Evolutionary conservation across 2,329 filamentous ascomycete genomes (phyloP), one percentile per base, ranked within the genome.

Genomic region (Arthrobotrys pseudoclavata): DNA sequence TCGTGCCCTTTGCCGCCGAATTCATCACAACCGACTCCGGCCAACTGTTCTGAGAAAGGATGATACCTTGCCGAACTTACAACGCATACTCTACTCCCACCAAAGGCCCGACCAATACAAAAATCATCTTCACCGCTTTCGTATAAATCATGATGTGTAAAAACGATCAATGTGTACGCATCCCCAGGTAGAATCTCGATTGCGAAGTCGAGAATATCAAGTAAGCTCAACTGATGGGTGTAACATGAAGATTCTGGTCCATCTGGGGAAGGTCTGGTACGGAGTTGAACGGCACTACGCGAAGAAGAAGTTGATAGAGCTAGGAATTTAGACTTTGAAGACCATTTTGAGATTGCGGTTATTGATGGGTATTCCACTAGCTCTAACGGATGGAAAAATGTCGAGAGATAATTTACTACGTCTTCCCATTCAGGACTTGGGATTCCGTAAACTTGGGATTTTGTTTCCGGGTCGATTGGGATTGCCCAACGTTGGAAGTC

Each of bases 91-190:
- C 90, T 85, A 71, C 87, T 89, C 0, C 86, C 88, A 0, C 90
- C 90, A 81, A 90, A 92, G 0, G 90, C 89, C 29, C 89, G 84
- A 0, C 90, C 90, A 77, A 89, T 91, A 66, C 87, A 89, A 80
- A 91, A 92, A 20, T 89, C 87, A 75, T 92, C 90, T 0, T 91
- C 87, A 0, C 90, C 88, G 61, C 86, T 86, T 80, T 91, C 89
- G 80, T 89, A 91, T 13, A 91, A 83, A 80, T 92, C 90, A n/a
- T 90, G 87, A 37, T 89, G 84, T 0, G 87, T 83, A 0, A 91
- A 81, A 40, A 92, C 81, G 0, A 90, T 80, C 0, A 91, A 81
- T 0, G 89, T 85, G 74, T 89, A 89, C 0, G 89, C 89, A 80
- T 91, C 87, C 0, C 80, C 62, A 0, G 89, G 89, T 0, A 91